These are phyloP conservation scores for Talaromyces amestolkiae DNA, from an alignment of 2,329 filamentous ascomycete genomes.

Conservation along the genomic window DNA sequence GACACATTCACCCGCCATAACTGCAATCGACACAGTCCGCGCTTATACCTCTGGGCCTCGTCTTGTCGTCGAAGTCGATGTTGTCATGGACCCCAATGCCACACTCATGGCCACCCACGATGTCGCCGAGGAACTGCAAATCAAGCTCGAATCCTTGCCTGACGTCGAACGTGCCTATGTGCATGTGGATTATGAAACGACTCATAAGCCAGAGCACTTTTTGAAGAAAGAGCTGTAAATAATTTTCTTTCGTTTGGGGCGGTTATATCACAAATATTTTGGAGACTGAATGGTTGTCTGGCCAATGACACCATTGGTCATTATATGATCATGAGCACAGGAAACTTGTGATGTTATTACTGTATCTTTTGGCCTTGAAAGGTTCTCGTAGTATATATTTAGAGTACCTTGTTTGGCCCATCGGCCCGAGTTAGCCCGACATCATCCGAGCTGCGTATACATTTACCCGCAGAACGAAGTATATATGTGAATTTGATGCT, in stretches of 20 bases:
- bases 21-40: constrained; percentile 89
- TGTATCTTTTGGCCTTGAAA: not conserved
- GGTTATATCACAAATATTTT: not conserved
- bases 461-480: not conserved
- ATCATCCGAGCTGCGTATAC: not conserved
- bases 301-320: not conserved
- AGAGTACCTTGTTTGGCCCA: not conserved
- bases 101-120: constrained; percentile 81
- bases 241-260: not conserved
- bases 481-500: not conserved
- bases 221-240: constrained; percentile 60
- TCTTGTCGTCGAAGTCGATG: constrained; percentile 91
- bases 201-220: constrained; percentile 85
- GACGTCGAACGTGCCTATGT: constrained; percentile 93
- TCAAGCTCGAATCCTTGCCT: constrained; percentile 86
- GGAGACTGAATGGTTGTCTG: not conserved
- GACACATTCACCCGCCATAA: constrained; percentile 79
- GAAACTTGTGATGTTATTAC: not conserved
- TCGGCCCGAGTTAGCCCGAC: not conserved
- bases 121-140: constrained; percentile 88
- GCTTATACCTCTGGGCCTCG: constrained; percentile 88
- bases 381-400: not conserved
- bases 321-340: too few relatives aligned
- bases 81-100: constrained; percentile 80
- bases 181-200: constrained; percentile 95